Percentiles rank a stretch among this genome's conserved stretches.
phyloP scores from a whole-genome alignment of 2,329 filamentous ascomycete genomes.

The Cercospora sp. region DNA sequence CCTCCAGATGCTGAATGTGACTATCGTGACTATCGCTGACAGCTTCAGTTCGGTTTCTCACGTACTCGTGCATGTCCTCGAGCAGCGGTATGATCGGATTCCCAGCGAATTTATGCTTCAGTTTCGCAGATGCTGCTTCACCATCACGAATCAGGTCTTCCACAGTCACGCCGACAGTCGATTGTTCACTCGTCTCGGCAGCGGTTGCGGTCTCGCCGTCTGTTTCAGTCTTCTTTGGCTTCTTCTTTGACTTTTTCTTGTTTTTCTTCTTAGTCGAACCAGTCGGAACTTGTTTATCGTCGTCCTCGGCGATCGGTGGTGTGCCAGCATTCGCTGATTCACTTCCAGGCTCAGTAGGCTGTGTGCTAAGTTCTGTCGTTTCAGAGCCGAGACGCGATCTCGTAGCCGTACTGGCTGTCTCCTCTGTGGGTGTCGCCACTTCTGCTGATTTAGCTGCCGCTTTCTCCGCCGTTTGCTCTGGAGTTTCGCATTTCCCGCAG shows the following conservation, averaged over 20 bases:
- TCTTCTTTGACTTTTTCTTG: constrained; percentile 62
- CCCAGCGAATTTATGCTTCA: constrained; percentile 25
- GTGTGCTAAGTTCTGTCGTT: constrained; percentile 29
- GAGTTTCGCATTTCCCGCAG: constrained; percentile 36
- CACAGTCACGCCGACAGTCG: constrained; percentile 21
- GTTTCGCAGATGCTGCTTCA: constrained; percentile 17
- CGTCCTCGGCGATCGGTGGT: constrained; percentile 26
- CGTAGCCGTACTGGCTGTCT: constrained; percentile 20
- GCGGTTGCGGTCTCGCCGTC: constrained; percentile 73
- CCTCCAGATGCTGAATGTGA: constrained; percentile 28
- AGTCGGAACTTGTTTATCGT: constrained; percentile 16
- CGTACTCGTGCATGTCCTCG: constrained; percentile 20
- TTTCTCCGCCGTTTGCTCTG: constrained; percentile 15
- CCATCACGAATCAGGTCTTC: constrained; percentile 26
- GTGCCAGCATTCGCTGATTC: constrained; percentile 26
- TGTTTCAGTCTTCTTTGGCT: constrained; percentile 68
- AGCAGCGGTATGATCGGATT: constrained; percentile 28
- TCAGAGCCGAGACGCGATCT: constrained; percentile 30
- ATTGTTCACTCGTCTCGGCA: constrained; percentile 42
- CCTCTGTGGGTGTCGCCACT: constrained; percentile 21
- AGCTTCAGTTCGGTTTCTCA: constrained; percentile 21
- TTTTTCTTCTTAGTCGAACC: constrained; percentile 36
- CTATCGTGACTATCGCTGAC: constrained; percentile 26
- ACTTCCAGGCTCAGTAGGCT: constrained; percentile 31
- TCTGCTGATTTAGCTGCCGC: constrained; percentile 14